phyloP scores from a whole-genome alignment of 2,329 filamentous ascomycete genomes.

The Penicillium sp. region DNA sequence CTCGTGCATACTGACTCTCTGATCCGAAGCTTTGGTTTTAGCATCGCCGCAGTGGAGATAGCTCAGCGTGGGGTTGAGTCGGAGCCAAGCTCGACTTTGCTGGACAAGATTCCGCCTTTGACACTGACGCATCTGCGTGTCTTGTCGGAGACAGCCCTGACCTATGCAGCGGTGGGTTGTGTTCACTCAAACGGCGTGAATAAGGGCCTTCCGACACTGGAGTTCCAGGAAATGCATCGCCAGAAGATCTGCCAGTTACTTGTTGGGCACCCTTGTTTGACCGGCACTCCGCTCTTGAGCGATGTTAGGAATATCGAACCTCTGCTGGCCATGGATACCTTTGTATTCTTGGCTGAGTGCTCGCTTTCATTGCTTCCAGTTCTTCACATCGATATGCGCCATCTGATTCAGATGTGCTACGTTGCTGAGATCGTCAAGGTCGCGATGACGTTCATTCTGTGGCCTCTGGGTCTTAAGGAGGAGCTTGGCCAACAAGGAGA shows the following conservation, averaged over 20 bases:
- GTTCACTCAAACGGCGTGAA: constrained; percentile 59
- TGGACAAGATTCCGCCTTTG: constrained; percentile 81
- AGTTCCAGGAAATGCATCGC: constrained; percentile 64
- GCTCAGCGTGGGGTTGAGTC: constrained; percentile 80
- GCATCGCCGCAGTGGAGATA: constrained; percentile 85
- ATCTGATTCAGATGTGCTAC: constrained; percentile 81
- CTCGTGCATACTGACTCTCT: constrained; percentile 45
- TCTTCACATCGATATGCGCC: constrained; percentile 67
- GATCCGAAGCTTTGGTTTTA: constrained; percentile 63
- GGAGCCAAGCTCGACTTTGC: constrained; percentile 65
- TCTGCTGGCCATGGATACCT: constrained; percentile 37
- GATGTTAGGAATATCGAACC: constrained; percentile 40
- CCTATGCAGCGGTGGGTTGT: constrained; percentile 74
- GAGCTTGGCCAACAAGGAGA: constrained; percentile 30
- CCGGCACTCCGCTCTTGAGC: constrained; percentile 31
- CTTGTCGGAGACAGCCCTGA: constrained; percentile 79
- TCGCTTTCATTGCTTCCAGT: constrained; percentile 65
- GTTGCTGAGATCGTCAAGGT: constrained; percentile 86
- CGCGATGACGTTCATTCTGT: constrained; percentile 53
- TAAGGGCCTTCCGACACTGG: constrained; percentile 53
- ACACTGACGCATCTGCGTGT: constrained; percentile 81
- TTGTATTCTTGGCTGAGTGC: constrained; percentile 69
- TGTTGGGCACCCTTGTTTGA: constrained; percentile 49
- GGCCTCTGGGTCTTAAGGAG: constrained; percentile 36
- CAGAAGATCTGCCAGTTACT: constrained; percentile 74